These are phyloP conservation scores for Erodium texanum DNA, from an alignment of 441 rosid species.

Conservation along the genomic window DNA sequence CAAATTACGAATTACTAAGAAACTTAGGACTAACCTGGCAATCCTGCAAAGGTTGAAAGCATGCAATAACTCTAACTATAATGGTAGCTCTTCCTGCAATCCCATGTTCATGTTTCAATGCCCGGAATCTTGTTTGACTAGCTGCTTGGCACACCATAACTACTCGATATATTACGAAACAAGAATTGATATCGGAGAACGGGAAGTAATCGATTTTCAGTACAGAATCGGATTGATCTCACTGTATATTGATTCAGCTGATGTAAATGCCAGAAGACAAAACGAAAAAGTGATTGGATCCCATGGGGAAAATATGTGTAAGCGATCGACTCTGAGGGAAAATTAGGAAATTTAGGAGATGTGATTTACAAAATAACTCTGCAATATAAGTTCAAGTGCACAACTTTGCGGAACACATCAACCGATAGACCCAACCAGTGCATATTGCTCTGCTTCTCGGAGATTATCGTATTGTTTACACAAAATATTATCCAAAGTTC, in stretches of 20 bases:
- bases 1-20: no score
- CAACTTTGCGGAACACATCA: slow-evolving; percentile 54
- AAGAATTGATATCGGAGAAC: not conserved
- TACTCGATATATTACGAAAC: slow-evolving; percentile 22
- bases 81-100: slow-evolving; percentile 45
- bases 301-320: slow-evolving; percentile 37
- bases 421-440: slow-evolving; percentile 59
- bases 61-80: slow-evolving; percentile 50
- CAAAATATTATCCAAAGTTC: slow-evolving; percentile 11
- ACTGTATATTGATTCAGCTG: slow-evolving; percentile 22
- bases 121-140: slow-evolving; percentile 51
- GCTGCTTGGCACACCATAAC: slow-evolving; percentile 63
- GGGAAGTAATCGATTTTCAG: not conserved
- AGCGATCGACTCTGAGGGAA: not conserved
- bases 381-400: slow-evolving; percentile 60
- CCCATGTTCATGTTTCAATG: slow-evolving; percentile 41
- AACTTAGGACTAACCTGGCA: slow-evolving; percentile 38
- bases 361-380: slow-evolving; percentile 63
- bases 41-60: slow-evolving; percentile 53
- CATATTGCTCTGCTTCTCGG: slow-evolving; percentile 39
- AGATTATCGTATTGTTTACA: not conserved
- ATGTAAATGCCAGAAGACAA: slow-evolving; percentile 63
- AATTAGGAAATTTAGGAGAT: no score
- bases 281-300: slow-evolving; percentile 53
- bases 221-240: not conserved